Base-by-base conservation (phyloP, 257 asterid species). In the Scutellaria minor region DNA sequence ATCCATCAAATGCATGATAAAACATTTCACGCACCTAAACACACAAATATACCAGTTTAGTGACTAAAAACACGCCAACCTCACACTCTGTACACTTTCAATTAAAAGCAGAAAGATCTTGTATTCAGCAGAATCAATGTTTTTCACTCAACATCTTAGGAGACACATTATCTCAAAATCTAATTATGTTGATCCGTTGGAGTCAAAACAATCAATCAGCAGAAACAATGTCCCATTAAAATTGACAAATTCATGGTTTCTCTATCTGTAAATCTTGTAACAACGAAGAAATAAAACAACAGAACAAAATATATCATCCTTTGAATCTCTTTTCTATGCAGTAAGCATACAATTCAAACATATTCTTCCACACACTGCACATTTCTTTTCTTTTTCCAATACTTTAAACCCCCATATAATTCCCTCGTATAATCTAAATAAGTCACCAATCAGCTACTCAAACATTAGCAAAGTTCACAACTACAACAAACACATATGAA, bases 1-100 rank as follows among this genome's bases (percentile, higher is more conserved):
- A 94, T 68, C 99, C 99, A 74, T 86, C 80, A 78, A 94, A 94
- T 51, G 99, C 99, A 74, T 94, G 97, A 83, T 91, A 91, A 81
- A 94, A 94, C 98, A 94, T 94, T 72, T 79, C 98, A 1, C 94
- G 89, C 71, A 91, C 97, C 99, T 91, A 77, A 54, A 79, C 64
- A 72, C 57, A 65, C 9, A 72, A 1, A 66, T 13, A 20, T 40
- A 57, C 65, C 54, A 53, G 10, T 72, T 58, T 13, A 73, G 62
- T 10, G 20, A 52, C 18, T 6, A 15, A 72, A 35, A 51, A 70
- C 8, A 45, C 7, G 9, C 35, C 27, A 56, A 47, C 47, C 13
- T 55, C 31, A 18, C 27, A 66, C 39, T 66, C 53, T 47, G 57
- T 11, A 40, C 44, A 15, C 53, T 24, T 11, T 39, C 9, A 71